Base-by-base conservation (phyloP, 257 asterid genomes). In the Capsicum pubescens region DNA sequence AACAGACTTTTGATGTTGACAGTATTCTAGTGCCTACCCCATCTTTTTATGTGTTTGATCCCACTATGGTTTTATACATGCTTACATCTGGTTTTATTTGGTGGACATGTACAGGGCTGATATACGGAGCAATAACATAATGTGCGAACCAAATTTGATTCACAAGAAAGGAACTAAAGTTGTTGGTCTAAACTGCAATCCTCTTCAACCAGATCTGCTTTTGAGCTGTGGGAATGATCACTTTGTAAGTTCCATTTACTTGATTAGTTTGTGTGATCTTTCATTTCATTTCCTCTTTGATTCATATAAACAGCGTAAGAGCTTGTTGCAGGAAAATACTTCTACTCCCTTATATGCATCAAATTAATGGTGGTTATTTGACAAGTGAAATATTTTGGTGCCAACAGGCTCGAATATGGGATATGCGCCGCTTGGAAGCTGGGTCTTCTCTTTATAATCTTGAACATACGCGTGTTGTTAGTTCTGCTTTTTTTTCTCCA, bases 151-250 rank as follows among this genome's bases (percentile, higher is more conserved):
- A 81, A 84, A 90, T 82, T 87, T 93, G 88, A 92, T 94, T 88
- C 99, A 96, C 88, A 94, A 96, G 97, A 96, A 90, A 93, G 95
- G 98, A 88, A 94, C 95, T 91, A 96, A 96, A 90, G 98, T 96
- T 71, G 95, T 97, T 81, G 97, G 99, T 84, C 91, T 96, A 86
- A 91, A 96, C 87, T 94, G 98, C 85, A 97, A 96, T 92, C 98
- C 99, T 85, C 93, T 90, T 89, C 99, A 96, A 84, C 99, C 98
- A 60, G 98, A 96, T 88, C 94, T 96, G 82, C 91, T 94, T 79
- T 76, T 96, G 89, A 94, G 97, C 48, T 94, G 98, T 82, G 99
- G 99, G 88, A 96, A 96, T 79, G 99, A 96, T 87, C 98, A 94
- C 91, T 96, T 93, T 82, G 99, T 96, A 92, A 88, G 92, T 76